Evolutionary conservation across 176 grass and related monocot genomes (phyloP).

Genomic region (Cymbopogon citratus): DNA sequence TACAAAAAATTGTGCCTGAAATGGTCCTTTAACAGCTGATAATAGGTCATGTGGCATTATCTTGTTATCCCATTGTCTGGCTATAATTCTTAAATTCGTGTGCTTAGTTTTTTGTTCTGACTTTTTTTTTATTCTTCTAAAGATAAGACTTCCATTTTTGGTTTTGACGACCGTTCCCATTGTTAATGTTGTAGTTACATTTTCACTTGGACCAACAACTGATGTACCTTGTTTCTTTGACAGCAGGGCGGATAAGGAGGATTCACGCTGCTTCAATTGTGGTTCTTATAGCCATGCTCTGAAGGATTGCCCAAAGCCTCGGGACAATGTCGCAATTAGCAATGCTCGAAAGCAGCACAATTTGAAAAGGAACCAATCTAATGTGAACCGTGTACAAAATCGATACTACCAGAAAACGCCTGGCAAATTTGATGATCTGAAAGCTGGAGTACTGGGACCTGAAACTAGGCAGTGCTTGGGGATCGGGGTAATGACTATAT

Average conservation of each 20-base stretch:
- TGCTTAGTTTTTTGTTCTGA: not conserved
- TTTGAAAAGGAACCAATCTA: slow-evolving; percentile 60
- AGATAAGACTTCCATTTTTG: not conserved
- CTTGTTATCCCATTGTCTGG: not conserved
- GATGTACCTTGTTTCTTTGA: slow-evolving; percentile 18
- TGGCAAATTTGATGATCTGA: slow-evolving; percentile 90
- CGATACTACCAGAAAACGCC: slow-evolving; percentile 80
- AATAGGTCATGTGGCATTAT: not conserved
- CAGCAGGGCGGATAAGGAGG: slow-evolving; percentile 56
- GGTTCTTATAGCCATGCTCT: slow-evolving; percentile 86
- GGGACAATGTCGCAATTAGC: slow-evolving; percentile 76
- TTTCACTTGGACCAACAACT: not conserved
- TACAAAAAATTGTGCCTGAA: not conserved
- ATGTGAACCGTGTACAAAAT: slow-evolving; percentile 53
- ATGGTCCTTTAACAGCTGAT: not conserved
- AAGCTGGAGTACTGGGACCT: slow-evolving; percentile 74
- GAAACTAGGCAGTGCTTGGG: slow-evolving; percentile 95
- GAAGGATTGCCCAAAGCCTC: slow-evolving; percentile 86
- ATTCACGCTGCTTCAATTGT: slow-evolving; percentile 97
- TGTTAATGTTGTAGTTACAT: not conserved
- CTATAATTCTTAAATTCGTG: not conserved
- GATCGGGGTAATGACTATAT: slow-evolving; percentile 59
- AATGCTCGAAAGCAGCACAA: slow-evolving; percentile 79
- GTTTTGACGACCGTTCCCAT: slow-evolving; percentile 3
- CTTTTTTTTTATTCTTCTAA: not conserved